A percentile compares a stretch with the other conserved stretches of the same genome.
These are phyloP conservation scores for Epichloe uncinata DNA, from an alignment of 2,329 filamentous ascomycete species.

Conservation along the genomic window DNA sequence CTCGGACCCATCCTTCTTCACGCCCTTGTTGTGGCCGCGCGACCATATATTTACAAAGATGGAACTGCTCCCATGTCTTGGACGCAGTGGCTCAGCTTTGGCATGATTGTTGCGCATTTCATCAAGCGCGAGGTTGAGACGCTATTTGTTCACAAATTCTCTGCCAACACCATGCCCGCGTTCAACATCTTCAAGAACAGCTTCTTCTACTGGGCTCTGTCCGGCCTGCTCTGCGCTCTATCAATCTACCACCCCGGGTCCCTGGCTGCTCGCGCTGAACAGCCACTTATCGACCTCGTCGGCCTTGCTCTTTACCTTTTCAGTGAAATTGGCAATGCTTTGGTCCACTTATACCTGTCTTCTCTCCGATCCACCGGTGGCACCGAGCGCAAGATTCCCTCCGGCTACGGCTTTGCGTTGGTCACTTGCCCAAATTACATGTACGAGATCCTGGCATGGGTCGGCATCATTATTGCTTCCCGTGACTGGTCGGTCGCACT, in stretches of 20 bases:
- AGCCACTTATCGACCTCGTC: constrained; percentile 43
- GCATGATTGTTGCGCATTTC: constrained; percentile 71
- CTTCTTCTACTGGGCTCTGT: constrained; percentile 81
- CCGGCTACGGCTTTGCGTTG: constrained; percentile 67
- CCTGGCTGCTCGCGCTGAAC: constrained; percentile 42
- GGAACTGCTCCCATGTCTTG: constrained; percentile 38
- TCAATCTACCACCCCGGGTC: constrained; percentile 72
- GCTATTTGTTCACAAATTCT: constrained; percentile 89
- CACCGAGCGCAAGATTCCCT: constrained; percentile 78
- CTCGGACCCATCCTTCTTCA: constrained; percentile 84
- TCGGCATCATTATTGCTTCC: constrained; percentile 66
- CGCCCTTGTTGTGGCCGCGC: constrained; percentile 55
- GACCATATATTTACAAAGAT: constrained; percentile 46
- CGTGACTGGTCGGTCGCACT: constrained; percentile 65
- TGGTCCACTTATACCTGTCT: constrained; percentile 67
- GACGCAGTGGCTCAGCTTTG: constrained; percentile 61
- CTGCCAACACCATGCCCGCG: constrained; percentile 82
- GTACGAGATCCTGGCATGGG: constrained; percentile 81
- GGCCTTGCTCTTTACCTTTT: constrained; percentile 62
- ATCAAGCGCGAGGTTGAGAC: constrained; percentile 93
- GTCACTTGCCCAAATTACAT: constrained; percentile 98
- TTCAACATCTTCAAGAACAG: constrained; percentile 91
- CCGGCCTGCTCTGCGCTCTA: constrained; percentile 68
- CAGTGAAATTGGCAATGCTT: constrained; percentile 68
- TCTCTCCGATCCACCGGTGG: constrained; percentile 65